Evolutionary conservation across 2,329 filamentous ascomycete genomes (phyloP).

Genomic region (Tolypocladium tundrense): DNA sequence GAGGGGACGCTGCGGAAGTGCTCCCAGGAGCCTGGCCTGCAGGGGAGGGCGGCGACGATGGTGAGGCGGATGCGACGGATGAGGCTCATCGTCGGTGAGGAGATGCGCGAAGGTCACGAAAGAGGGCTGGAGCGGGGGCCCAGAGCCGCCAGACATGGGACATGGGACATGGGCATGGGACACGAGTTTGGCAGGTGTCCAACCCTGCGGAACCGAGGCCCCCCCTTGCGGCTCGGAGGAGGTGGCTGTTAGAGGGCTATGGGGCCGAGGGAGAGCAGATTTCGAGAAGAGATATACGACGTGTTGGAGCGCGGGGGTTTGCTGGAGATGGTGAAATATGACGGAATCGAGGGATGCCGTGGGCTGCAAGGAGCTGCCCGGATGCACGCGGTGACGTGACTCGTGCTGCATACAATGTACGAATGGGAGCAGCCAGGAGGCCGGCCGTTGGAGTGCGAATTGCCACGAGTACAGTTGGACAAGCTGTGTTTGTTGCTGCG

Average conservation of each 20-base stretch:
- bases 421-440: neutral
- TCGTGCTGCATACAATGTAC: neutral
- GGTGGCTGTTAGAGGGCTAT: neutral
- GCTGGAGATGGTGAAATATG: neutral
- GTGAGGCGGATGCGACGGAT: neutral
- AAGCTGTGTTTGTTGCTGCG: too few species aligned
- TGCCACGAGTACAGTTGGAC: too few species aligned
- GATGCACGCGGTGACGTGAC: neutral
- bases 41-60: slow-evolving; percentile 9
- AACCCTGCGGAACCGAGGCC: neutral
- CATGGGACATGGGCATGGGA: neutral
- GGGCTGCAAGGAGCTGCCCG: neutral
- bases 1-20: slow-evolving; percentile 5
- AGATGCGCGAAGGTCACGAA: neutral
- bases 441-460: too few species aligned
- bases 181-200: neutral
- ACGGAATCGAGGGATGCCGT: neutral
- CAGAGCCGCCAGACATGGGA: neutral
- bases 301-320: neutral
- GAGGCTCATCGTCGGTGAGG: neutral
- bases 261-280: neutral
- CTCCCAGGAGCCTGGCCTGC: slow-evolving; percentile 25
- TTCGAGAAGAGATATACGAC: neutral
- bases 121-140: neutral
- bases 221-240: neutral